Evolutionary conservation across 805 yeast genomes (phyloP), one percentile per base, ranked within the genome.

Genomic region (Yueomyces sinensis): DNA sequence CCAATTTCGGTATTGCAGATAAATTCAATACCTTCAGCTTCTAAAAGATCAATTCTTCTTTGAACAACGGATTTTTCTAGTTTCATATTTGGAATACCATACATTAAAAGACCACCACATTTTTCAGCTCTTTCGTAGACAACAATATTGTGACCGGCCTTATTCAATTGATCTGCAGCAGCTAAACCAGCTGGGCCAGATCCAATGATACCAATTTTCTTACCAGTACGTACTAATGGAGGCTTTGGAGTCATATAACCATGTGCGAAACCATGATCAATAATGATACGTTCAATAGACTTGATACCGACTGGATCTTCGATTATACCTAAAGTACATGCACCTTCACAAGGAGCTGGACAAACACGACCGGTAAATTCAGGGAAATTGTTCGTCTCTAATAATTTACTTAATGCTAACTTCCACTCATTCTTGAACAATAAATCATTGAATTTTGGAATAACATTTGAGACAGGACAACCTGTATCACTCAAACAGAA

Each of bases 281-380:
- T 87, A 52, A 89, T 91, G 42, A 95, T 89, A 56, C 93, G 80
- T 63, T 89, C 98, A 45, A 89, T 80, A 16, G 94, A 81, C 63
- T 89, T 89, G 62, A 89, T 89, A 49, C 95, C 95, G 48, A 91
- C 97, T 18, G 97, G 94, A 47, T 82, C 91, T 44, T 81, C 93
- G 58, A 78, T 84, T 49, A 91, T 84, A 32, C 95, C 95, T 50
- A 91, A 69, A 24, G 84, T 89, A 62, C 93, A 81, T 3, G 97
- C 95, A 49, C 96, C 96, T 61, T 87, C 94, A 66, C 98, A 89
- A 43, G 98, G 98, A 41, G 97, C 97, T 17, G 98, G 98, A 64
- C 98, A 89, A 43, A 89, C 89, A 63, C 96, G 76, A 41, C 96
- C 95, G 40, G 97, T 89, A 54, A 91, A 89, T 63, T 91, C 97